A percentile compares a stretch with the other conserved stretches of the same genome.
Evolutionary conservation across 257 asterid species (phyloP).

Genomic region (Fraxinus excelsior): DNA sequence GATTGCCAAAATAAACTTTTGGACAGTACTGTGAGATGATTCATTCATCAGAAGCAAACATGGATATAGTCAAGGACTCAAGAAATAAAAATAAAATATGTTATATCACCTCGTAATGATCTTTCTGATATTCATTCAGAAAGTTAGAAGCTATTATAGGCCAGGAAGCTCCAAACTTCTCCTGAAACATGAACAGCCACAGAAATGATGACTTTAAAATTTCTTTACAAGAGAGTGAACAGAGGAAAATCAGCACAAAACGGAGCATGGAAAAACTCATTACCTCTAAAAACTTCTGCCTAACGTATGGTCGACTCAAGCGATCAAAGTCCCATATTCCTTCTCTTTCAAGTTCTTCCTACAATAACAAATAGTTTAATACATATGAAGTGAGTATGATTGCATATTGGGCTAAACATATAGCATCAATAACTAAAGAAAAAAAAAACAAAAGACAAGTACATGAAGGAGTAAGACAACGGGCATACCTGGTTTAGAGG

Average conservation of each 20-base stretch:
- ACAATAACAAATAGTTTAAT: constrained; percentile 18
- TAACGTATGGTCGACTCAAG: constrained; percentile 76
- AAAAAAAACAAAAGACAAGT: background rate
- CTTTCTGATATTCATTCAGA: constrained; percentile 71
- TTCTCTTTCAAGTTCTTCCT: constrained; percentile 97
- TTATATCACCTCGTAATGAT: constrained; percentile 66
- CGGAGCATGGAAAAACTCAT: background rate
- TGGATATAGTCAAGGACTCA: background rate
- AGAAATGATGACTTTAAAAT: constrained; percentile 18
- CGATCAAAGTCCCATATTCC: constrained; percentile 97
- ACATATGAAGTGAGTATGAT: background rate
- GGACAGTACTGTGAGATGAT: background rate
- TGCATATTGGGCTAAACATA: background rate
- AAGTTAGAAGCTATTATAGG: constrained; percentile 72
- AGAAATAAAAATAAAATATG: background rate
- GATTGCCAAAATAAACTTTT: background rate
- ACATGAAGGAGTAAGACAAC: constrained; percentile 10
- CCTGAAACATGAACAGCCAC: constrained; percentile 51
- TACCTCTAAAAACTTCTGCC: constrained; percentile 62
- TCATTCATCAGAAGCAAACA: background rate
- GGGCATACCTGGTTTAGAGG: constrained; percentile 75
- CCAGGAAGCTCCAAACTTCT: constrained; percentile 87
- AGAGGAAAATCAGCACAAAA: constrained; percentile 9
- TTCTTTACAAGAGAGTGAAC: background rate
- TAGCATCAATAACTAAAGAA: background rate